Conservation (phyloP, 2,329 filamentous ascomycete genomes). For the Trichoderma sp. region DNA sequence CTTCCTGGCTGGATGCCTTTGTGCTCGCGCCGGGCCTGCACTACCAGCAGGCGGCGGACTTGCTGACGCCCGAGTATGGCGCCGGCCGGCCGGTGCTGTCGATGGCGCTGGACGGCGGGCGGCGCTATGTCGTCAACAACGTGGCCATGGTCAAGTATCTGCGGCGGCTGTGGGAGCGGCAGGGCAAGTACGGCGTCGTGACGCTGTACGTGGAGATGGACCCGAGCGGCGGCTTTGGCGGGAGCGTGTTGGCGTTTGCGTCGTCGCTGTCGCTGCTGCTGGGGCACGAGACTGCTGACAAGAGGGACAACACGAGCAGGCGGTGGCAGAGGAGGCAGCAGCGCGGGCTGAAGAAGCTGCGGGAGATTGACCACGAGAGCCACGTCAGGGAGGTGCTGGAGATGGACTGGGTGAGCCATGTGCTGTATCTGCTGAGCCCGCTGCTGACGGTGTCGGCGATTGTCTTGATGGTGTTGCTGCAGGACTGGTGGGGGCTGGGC, state of each 20-base stretch:
- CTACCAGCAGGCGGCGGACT: slow-evolving; percentile 59
- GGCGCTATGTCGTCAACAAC: slow-evolving; percentile 47
- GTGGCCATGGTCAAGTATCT: slow-evolving; percentile 54
- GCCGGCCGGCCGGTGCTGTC: slow-evolving; percentile 27
- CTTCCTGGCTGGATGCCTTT: slow-evolving; percentile 57
- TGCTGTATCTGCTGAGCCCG: slow-evolving; percentile 51
- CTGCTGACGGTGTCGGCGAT: slow-evolving; percentile 49
- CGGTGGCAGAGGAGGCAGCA: slow-evolving; percentile 8
- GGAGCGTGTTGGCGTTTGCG: neutral
- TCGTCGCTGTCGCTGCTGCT: slow-evolving; percentile 9
- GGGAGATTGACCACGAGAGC: slow-evolving; percentile 12
- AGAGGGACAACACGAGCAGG: neutral
- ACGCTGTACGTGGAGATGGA: slow-evolving; percentile 36
- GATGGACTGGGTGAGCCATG: slow-evolving; percentile 50
- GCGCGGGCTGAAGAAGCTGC: slow-evolving; percentile 7
- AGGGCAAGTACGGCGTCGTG: slow-evolving; percentile 28
- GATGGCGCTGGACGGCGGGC: slow-evolving; percentile 36
- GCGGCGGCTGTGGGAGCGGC: slow-evolving; percentile 34
- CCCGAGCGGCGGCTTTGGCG: slow-evolving; percentile 25
- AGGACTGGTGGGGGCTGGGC: slow-evolving; percentile 55
- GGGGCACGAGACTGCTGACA: neutral
- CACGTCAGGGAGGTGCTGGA: slow-evolving; percentile 29
- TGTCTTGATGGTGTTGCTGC: slow-evolving; percentile 48
- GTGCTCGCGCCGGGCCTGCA: slow-evolving; percentile 63
- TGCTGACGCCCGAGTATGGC: slow-evolving; percentile 45